phyloP scores from a whole-genome alignment of 2,329 filamentous ascomycete genomes.

The Davidsoniella neocaledoniae region DNA sequence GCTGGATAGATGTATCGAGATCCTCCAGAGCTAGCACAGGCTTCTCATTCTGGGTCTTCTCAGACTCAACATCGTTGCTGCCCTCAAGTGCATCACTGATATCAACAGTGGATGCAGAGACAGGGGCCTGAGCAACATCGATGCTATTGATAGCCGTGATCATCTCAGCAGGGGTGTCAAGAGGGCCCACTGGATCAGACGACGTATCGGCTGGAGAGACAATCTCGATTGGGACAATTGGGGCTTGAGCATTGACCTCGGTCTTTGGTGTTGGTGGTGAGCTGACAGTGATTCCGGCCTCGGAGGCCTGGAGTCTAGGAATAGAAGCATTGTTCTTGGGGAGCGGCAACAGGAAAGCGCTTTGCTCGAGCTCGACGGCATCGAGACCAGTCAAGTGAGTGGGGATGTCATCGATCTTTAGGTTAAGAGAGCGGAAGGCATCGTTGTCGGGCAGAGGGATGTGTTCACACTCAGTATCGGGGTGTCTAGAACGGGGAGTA shows the following conservation, averaged over 20 bases:
- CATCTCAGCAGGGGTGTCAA: conserved; percentile 12
- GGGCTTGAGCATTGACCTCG: conserved; percentile 15
- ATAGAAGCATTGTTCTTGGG: conserved; percentile 18
- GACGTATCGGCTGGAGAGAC: not conserved
- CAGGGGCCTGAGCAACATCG: not conserved
- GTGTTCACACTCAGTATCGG: conserved; percentile 25
- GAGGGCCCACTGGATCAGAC: not conserved
- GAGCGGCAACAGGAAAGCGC: conserved; percentile 49
- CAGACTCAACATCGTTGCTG: conserved; percentile 1
- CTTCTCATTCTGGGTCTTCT: conserved; percentile 14
- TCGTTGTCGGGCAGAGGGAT: conserved; percentile 57
- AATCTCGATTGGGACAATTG: not conserved
- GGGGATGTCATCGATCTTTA: conserved; percentile 61
- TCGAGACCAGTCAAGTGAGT: conserved; percentile 56
- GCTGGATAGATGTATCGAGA: conserved; percentile 47
- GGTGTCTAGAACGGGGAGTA: not conserved
- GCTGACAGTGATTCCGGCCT: conserved; percentile 3
- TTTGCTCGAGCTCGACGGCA: conserved; percentile 48
- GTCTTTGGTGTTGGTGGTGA: not conserved
- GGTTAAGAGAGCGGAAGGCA: conserved; percentile 62
- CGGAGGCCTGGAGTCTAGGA: conserved; percentile 5
- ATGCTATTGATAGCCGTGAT: conserved; percentile 11
- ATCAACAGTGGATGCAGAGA: not conserved
- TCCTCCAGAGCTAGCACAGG: conserved; percentile 21
- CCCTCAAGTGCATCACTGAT: not conserved